Base-by-base conservation (phyloP, 306 rosid genomes). In the Purshia tridentata region DNA sequence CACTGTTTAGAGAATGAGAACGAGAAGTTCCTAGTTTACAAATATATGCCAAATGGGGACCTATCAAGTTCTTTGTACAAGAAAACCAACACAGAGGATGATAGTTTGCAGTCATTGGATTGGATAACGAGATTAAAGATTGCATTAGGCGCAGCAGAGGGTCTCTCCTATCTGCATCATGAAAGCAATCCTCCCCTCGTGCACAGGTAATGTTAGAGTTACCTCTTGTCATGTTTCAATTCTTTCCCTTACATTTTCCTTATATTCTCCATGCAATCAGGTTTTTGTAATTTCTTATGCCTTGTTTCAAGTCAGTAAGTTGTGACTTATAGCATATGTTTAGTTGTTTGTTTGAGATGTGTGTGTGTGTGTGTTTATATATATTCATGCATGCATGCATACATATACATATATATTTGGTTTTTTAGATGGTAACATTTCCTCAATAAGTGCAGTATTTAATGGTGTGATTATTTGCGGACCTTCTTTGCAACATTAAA, bases 111-210 rank as follows among this genome's bases (percentile, higher is more conserved):
- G 84, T 94, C 99, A n/a, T 76, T 91, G 84, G 99, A 94, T 84
- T 94, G 97, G 97, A 91, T 91, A 73, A 94, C 96, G 42, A 94
- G 99, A 80, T 83, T 94, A 65, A 94, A 94, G 86, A 91, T 94
- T 70, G 96, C 99, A 52, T 85, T 85, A 49, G 99, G 99, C 76
- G 89, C 85, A 15, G 97, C 99, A 3, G 99, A 94, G 87, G 95
- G 91, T 54, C 84, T 94, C 35, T 82, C 88, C 9, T 86, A 87
- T 82, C 87, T 94, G 76, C 97, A 94, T 86, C 96, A 94, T 77
- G 96, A 89, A 69, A 89, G 91, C 74, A 63, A 72, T 87, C 99
- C 95, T 5, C 95, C 99, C 20, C 77, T 84, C 41, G 97, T 91
- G 69, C 99, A 94, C 86, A 94, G 97, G 99, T 91, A 89, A 64